phyloP scores from a whole-genome alignment of 2,329 filamentous ascomycete genomes.

The Escovopsis weberi region DNA sequence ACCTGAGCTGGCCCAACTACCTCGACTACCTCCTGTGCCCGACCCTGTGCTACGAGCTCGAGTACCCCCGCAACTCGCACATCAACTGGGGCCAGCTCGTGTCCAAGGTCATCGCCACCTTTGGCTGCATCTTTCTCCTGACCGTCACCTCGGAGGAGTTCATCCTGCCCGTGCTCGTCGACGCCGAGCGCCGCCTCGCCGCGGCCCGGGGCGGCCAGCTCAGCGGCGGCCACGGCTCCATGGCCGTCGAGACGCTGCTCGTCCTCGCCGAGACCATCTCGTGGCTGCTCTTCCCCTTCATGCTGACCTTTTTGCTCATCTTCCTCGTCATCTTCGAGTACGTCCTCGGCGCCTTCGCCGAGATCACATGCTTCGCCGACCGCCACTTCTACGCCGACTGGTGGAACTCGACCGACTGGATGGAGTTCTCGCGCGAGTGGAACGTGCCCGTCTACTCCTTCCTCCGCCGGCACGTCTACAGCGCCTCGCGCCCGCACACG shows the following conservation, averaged over 20 bases:
- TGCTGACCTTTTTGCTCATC: conserved; percentile 86
- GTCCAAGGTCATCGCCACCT: conserved; percentile 76
- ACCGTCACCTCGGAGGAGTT: conserved; percentile 89
- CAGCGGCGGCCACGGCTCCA: conserved; percentile 10
- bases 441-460: conserved; percentile 97
- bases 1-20: conserved; percentile 73
- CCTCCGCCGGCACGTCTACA: conserved; percentile 87
- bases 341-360: conserved; percentile 82
- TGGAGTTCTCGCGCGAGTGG: conserved; percentile 94
- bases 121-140: conserved; percentile 91
- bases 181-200: conserved; percentile 45
- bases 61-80: conserved; percentile 70
- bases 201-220: conserved; percentile 10
- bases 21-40: conserved; percentile 80
- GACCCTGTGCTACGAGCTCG: conserved; percentile 92
- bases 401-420: conserved; percentile 75
- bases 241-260: conserved; percentile 52
- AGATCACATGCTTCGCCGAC: conserved; percentile 86
- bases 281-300: conserved; percentile 88
- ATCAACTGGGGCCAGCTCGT: conserved; percentile 70
- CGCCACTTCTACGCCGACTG: conserved; percentile 79
- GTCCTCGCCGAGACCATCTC: conserved; percentile 83
- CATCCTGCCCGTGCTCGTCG: conserved; percentile 75
- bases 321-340: conserved; percentile 99
- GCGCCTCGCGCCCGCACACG: conserved; percentile 61